Base-by-base conservation (phyloP, 768 basidiomycete species). In the Tremella yokohamensis region DNA sequence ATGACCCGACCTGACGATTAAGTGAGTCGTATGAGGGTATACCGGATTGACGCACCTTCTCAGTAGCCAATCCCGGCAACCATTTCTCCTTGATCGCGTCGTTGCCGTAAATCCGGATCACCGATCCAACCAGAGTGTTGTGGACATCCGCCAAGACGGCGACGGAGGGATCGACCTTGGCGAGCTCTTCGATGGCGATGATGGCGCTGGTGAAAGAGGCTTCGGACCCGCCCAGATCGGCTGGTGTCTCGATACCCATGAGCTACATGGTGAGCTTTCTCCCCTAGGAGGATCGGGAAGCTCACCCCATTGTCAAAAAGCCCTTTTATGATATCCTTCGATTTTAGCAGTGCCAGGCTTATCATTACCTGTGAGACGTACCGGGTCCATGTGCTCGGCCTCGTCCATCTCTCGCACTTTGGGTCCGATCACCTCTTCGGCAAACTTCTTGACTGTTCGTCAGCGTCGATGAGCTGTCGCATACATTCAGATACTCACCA, bases 321-420 rank as follows among this genome's bases (percentile, higher is more conserved):
- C 0, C 85, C 90, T 68, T 87, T 81, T 71, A 98, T 89, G 62
- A 99, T 58, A 8, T 58, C 67, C 66, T 71, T 38, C 19, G 37
- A 25, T 8, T 22, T 48, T 29, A 48, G 56, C 48, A 34, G 25
- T 38, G 3, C 3, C 48, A 11, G 6, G 3, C 26, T 39, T 20
- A 6, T 29, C 40, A 42, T 29, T 1, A 11, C 26, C 4, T 20
- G 24, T 15, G 2, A 24, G 37, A 40, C 63, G 76, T 0, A 79
- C 81, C 0, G 89, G 84, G 73, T 97, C 92, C 94, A 99, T 98
- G 56, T 76, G 79, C 78, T 99, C 94, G 55, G 86, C 88, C 81
- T 99, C 96, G 71, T 99, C 96, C 96, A 99, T 99, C 76, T 93
- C 91, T 19, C 85, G 83, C 57, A 96, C 93, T 76, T 86, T 89